Evolutionary conservation across 306 rosid species (phyloP).

Genomic region (Lotus japonicus): DNA sequence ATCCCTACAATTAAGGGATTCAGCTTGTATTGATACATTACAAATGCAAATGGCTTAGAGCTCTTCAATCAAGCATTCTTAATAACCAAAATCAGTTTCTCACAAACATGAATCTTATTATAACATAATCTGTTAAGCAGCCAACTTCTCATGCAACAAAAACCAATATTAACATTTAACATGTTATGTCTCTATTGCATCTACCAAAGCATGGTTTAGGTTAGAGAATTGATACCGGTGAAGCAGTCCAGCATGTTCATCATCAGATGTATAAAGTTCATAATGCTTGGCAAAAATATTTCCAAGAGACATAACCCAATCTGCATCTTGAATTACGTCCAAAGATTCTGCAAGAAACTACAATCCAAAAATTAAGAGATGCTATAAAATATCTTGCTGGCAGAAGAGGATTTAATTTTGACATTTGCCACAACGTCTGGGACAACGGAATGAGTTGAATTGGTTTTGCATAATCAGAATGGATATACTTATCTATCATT

Average conservation of each 20-base stretch:
- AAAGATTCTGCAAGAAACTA: constrained; percentile 97
- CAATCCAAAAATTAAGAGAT: constrained; percentile 32
- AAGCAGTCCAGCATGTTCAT: constrained; percentile 91
- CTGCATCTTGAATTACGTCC: constrained; percentile 84
- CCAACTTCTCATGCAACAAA: constrained; percentile 6
- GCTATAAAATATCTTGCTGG: constrained; percentile 8
- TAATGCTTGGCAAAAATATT: constrained; percentile 77
- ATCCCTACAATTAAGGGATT: background rate
- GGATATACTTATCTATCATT: background rate
- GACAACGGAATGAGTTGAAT: background rate
- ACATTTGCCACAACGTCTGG: background rate
- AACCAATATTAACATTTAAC: constrained; percentile 15
- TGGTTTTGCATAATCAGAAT: constrained; percentile 1
- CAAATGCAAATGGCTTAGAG: no score
- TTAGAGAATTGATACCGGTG: constrained; percentile 60
- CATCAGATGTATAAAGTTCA: constrained; percentile 82
- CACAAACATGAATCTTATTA: background rate
- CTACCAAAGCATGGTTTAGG: constrained; percentile 16
- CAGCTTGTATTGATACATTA: background rate
- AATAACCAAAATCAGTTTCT: background rate
- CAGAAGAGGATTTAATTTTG: constrained; percentile 13
- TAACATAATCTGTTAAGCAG: background rate
- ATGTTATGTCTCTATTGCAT: constrained; percentile 11
- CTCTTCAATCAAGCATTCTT: no score
- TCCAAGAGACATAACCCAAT: constrained; percentile 89